phyloP scores from a whole-genome alignment of 257 asterid species.

The Solanum neorickii region DNA sequence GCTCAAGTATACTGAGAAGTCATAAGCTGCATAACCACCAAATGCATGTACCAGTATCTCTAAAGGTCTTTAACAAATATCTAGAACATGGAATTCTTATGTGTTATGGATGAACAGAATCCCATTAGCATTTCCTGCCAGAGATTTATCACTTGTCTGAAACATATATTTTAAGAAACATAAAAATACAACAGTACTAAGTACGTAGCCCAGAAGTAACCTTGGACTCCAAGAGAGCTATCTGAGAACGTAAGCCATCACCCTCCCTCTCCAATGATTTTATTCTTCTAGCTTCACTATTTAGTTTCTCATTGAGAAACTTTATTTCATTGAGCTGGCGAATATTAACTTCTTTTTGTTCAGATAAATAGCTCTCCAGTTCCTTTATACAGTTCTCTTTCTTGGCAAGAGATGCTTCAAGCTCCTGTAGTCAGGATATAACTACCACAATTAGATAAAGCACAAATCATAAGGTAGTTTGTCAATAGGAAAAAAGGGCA shows the following conservation, averaged over 20 bases:
- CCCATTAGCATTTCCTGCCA: background rate
- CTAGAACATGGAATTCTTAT: background rate
- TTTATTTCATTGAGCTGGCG: constrained; percentile 64
- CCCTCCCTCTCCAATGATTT: constrained; percentile 90
- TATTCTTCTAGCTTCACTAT: constrained; percentile 65
- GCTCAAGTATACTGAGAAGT: background rate
- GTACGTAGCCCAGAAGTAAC: constrained; percentile 25
- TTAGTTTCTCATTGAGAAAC: constrained; percentile 67
- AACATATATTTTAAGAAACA: background rate
- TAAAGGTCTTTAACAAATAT: background rate
- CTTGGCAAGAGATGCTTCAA: constrained; percentile 61
- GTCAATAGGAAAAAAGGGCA: background rate
- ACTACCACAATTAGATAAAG: background rate
- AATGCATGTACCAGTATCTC: background rate
- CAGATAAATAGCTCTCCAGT: constrained; percentile 56
- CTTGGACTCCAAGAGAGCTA: constrained; percentile 94
- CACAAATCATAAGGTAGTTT: background rate
- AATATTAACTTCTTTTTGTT: constrained; percentile 36
- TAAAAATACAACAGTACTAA: background rate
- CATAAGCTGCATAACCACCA: background rate
- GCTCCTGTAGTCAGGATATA: constrained; percentile 46
- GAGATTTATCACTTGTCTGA: background rate
- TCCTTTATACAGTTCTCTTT: constrained; percentile 67
- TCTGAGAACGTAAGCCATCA: constrained; percentile 80
- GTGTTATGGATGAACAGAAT: background rate